Conservation (phyloP, 2,329 filamentous ascomycete species). For the Shiraia bambusicola region DNA sequence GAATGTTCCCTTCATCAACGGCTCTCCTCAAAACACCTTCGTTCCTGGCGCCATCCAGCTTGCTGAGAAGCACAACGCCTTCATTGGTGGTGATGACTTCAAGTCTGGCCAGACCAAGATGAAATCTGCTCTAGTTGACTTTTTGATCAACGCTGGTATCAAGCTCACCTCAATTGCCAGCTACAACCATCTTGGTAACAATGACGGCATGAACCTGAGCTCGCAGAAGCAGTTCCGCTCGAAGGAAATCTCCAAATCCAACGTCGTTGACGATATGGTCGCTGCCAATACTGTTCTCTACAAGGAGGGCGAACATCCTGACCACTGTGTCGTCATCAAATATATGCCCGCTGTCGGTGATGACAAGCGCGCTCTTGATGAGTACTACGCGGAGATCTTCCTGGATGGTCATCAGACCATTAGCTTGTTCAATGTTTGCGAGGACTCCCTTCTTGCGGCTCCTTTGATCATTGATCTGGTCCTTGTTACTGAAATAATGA, state of each 20-base stretch:
- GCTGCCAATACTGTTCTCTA: constrained; percentile 92
- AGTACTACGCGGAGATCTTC: constrained; percentile 99
- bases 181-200: constrained; percentile 99
- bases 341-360: constrained; percentile 99
- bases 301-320: constrained; percentile 87
- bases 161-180: constrained; percentile 97
- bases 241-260: constrained; percentile 99
- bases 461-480: constrained; percentile 97
- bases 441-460: constrained; percentile 93
- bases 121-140: constrained; percentile 98
- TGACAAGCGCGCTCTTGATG: constrained; percentile 97
- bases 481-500: constrained; percentile 95
- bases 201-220: constrained; percentile 97
- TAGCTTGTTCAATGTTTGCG: constrained; percentile 97
- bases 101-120: constrained; percentile 99
- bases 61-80: constrained; percentile 81
- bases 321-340: constrained; percentile 99
- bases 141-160: constrained; percentile 97
- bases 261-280: constrained; percentile 99
- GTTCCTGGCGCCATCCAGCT: constrained; percentile 89
- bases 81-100: constrained; percentile 98
- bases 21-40: constrained; percentile 98
- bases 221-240: constrained; percentile 98
- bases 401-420: constrained; percentile 98
- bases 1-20: constrained; percentile 93